Percentiles rank a stretch among this genome's conserved stretches.
Conservation (phyloP, 2,329 filamentous ascomycete genomes). For the Fusarium nelsonii region DNA sequence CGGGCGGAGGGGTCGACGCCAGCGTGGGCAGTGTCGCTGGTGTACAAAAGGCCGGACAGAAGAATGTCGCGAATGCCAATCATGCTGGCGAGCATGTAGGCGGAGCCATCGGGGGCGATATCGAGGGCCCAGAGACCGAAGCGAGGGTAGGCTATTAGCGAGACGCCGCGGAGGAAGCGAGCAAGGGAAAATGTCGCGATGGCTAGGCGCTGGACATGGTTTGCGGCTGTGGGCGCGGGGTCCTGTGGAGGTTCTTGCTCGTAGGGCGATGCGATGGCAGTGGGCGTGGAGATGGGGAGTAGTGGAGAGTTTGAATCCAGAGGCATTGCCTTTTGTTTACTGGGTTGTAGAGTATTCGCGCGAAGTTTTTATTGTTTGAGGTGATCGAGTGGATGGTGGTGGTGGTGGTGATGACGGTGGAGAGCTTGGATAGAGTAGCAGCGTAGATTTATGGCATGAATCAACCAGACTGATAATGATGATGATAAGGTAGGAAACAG, state of each 20-base stretch:
- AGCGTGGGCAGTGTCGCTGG: constrained; percentile 39
- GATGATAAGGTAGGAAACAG: constrained; percentile 18
- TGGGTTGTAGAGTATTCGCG: background rate
- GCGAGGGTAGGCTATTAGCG: constrained; percentile 47
- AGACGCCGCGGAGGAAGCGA: constrained; percentile 49
- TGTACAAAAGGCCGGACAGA: constrained; percentile 48
- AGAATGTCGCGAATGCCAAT: constrained; percentile 52
- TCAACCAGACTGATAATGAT: constrained; percentile 21
- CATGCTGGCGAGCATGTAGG: constrained; percentile 50
- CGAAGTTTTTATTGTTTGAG: background rate
- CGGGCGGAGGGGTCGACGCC: constrained; percentile 27
- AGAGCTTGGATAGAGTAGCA: constrained; percentile 11
- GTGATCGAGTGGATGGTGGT: background rate
- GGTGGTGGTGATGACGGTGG: background rate
- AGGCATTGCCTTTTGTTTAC: constrained; percentile 35
- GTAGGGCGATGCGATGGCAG: constrained; percentile 37
- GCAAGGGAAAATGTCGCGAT: constrained; percentile 44
- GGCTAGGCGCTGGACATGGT: constrained; percentile 42
- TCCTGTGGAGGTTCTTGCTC: constrained; percentile 10
- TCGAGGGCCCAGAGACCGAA: constrained; percentile 50
- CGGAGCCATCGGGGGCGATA: constrained; percentile 44
- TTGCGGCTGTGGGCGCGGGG: constrained; percentile 19
- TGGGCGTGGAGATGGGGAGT: constrained; percentile 44
- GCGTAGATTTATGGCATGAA: constrained; percentile 18
- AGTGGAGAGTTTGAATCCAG: constrained; percentile 41